Percentiles rank a stretch among this genome's conserved stretches.
phyloP scores from a whole-genome alignment of 371 early-diverging fungal genomes.

The Coemansia sp. region DNA sequence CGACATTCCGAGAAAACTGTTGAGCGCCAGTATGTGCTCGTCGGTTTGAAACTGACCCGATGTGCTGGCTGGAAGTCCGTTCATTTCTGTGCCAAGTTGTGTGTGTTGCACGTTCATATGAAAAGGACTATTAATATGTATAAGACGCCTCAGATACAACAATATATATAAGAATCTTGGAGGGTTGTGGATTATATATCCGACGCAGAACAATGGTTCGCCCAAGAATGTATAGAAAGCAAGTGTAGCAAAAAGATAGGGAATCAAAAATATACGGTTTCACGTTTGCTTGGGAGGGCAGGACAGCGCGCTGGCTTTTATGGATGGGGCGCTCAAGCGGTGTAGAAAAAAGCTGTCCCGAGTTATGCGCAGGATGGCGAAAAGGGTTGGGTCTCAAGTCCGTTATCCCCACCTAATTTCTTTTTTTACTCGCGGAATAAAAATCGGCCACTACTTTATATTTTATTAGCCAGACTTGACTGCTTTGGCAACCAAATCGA shows the following conservation, averaged over 20 bases:
- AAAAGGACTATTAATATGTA: slow-evolving; percentile 8
- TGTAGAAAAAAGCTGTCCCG: not conserved
- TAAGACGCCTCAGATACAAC: not conserved
- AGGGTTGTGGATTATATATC: not conserved
- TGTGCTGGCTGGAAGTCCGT: slow-evolving; percentile 2
- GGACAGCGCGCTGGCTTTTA: not conserved
- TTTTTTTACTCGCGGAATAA: not conserved
- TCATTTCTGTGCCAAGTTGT: slow-evolving; percentile 10
- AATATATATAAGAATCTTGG: not conserved
- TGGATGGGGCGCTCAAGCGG: not conserved
- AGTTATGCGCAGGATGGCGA: not conserved
- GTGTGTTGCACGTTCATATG: not conserved
- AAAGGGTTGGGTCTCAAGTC: not conserved
- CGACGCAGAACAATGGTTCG: not conserved
- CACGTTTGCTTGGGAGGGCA: not conserved
- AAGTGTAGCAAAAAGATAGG: not conserved
- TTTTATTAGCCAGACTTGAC: not conserved
- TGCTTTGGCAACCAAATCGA: not conserved
- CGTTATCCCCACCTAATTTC: too few relatives aligned
- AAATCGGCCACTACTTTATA: not conserved
- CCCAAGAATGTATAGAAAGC: too few relatives aligned
- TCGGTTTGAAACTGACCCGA: slow-evolving; percentile 14
- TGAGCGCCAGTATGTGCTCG: slow-evolving; percentile 32
- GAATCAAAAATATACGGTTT: not conserved
- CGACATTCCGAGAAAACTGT: slow-evolving; percentile 23